phyloP scores from a whole-genome alignment of 1,139 yeast genomes.

The Saccharomyces hybrid region DNA sequence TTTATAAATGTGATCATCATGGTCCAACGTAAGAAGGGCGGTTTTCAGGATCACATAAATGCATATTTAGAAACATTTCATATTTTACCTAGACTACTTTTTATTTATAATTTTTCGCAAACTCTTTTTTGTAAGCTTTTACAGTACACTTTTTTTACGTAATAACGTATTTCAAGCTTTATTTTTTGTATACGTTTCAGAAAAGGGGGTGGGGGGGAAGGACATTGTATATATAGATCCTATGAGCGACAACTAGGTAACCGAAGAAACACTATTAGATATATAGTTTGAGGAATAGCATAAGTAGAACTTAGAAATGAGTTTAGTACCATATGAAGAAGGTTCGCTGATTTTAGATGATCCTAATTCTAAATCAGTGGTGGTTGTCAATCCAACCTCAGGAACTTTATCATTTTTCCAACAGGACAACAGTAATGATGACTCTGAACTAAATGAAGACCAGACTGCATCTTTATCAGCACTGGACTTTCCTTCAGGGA shows the following conservation, averaged over 20 bases:
- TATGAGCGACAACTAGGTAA: background rate
- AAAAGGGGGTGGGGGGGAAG: background rate
- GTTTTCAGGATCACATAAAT: background rate
- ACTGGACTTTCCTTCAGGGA: conserved; percentile 1
- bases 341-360: conserved; percentile 28
- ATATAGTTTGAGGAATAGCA: background rate
- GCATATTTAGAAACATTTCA: background rate
- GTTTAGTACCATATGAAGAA: conserved; percentile 25
- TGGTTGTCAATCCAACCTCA: conserved; percentile 24
- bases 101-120: background rate
- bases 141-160: background rate
- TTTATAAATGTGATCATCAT: background rate
- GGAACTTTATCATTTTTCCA: conserved; percentile 23
- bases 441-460: background rate
- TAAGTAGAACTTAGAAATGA: conserved; percentile 13
- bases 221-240: background rate
- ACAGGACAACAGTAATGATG: conserved; percentile 11
- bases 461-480: conserved; percentile 4
- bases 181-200: background rate
- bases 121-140: background rate
- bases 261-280: background rate
- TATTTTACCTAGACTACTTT: background rate
- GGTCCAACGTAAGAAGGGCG: background rate
- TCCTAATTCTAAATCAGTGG: conserved; percentile 25
- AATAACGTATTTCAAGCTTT: background rate